Evolutionary conservation across 139 green algal genomes (phyloP), one percentile per base, ranked within the genome.

Genomic region (Dunaliella primolecta): DNA sequence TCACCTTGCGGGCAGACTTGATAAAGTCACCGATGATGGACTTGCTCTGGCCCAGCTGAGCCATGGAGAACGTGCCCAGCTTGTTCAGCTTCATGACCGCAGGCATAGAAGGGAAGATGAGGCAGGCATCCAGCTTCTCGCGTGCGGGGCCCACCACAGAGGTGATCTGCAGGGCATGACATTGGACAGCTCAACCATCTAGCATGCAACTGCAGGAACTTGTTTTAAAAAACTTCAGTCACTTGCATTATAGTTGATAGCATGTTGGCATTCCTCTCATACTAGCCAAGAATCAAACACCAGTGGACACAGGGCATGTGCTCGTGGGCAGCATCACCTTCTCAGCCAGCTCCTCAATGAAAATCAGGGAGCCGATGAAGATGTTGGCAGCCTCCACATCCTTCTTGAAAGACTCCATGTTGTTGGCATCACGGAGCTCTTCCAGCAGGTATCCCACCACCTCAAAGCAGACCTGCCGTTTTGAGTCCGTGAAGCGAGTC

Each of bases 281-380:
- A n/a, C n/a, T n/a, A n/a, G n/a, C n/a, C n/a, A n/a, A n/a, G n/a
- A n/a, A n/a, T n/a, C n/a, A n/a, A n/a, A n/a, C n/a, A n/a, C n/a
- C n/a, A n/a, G n/a, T n/a, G n/a, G n/a, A n/a, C n/a, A n/a, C n/a
- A n/a, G n/a, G n/a, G n/a, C n/a, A n/a, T n/a, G n/a, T n/a, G n/a
- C n/a, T n/a, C n/a, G n/a, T n/a, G n/a, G n/a, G n/a, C n/a, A n/a
- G n/a, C n/a, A n/a, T n/a, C 81, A 94, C 94, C 95, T 99, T 99
- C 80, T 99, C 95, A 20, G 97, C 97, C 71, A 99, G 92, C 94
- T 99, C 97, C 91, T 99, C 97, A 83, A 99, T 98, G 89, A 99
- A 99, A 89, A 99, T 99, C 78, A 99, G 94, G 36, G 97, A 99
- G 81, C 97, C 97, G 81, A 99, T 99, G 93, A 99, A 99, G 72